Conservation (phyloP, 306 rosid genomes). For the Medicago arabica region DNA sequence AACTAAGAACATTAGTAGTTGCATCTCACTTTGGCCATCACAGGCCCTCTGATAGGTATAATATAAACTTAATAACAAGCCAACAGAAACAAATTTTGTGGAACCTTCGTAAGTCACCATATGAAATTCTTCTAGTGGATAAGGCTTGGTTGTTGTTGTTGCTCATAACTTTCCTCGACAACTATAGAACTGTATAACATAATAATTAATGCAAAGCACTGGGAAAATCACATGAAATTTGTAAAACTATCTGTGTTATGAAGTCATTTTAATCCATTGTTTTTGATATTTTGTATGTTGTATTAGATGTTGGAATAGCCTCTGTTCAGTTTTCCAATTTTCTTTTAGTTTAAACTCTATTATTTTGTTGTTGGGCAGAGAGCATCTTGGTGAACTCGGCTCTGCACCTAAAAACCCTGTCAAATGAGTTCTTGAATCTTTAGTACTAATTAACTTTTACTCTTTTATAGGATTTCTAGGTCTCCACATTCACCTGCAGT, state of each 20-base stretch:
- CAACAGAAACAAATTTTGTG: slow-evolving; percentile 14
- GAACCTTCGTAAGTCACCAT: slow-evolving; percentile 1
- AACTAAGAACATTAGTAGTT: background rate
- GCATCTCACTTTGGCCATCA: background rate
- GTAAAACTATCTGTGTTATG: background rate
- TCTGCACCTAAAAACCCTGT: slow-evolving; percentile 15
- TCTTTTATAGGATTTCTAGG: slow-evolving; percentile 55
- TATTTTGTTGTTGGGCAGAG: slow-evolving; percentile 34
- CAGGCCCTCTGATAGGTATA: slow-evolving; percentile 8
- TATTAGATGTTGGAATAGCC: slow-evolving; percentile 12
- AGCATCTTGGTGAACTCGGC: slow-evolving; percentile 14
- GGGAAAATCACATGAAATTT: background rate
- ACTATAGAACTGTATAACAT: background rate
- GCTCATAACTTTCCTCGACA: slow-evolving; percentile 15
- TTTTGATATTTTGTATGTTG: slow-evolving; percentile 22
- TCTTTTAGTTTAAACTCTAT: slow-evolving; percentile 20
- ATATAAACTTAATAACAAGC: background rate
- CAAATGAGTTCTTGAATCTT: slow-evolving; percentile 10
- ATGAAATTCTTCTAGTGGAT: background rate
- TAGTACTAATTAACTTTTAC: slow-evolving; percentile 30
- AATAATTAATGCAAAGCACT: background rate
- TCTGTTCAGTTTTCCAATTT: slow-evolving; percentile 6
- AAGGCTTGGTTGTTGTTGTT: too few relatives aligned
- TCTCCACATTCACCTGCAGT: slow-evolving; percentile 58
- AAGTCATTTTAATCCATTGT: slow-evolving; percentile 34